Evolutionary conservation across 2,329 filamentous ascomycete species (phyloP), one percentile per base, ranked within the genome.

Genomic region (Arthroderma sp.): DNA sequence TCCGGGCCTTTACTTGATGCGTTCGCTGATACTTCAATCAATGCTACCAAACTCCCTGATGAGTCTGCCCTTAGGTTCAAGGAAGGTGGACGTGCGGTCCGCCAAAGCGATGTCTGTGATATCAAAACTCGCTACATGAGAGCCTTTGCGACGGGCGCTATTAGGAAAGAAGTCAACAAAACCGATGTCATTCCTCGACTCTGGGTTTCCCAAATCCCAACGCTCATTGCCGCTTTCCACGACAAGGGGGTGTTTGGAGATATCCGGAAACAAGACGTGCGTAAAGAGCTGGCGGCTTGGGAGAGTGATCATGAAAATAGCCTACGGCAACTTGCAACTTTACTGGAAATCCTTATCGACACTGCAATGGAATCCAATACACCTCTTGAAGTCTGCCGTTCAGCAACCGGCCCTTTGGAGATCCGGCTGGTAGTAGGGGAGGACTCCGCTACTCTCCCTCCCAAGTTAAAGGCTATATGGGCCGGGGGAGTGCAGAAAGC

Each of bases 281-380:
- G 64, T 1, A 41, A 67, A 9, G 64, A 71, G 4, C 56, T 78
- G 0, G 44, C 65, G 8, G 49, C 63, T 1, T 81, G 77, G 77
- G 76, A 78, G 58, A 56, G 57, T 5, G 63, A 70, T 1, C 71
- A 79, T 13, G 37, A 39, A 39, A 13, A 39, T 39, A 39, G 15
- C 8, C 2, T 39, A 13, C 37, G 37, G n/a, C 37, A 39, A 39
- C 37, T 39, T 4, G 37, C 37, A 39, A 39, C 7, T 2, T 17
- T 39, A 4, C 15, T 39, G 8, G 1, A 13, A 15, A 39, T 17
- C n/a, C 4, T 5, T n/a, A 17, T 39, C 15, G 15, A 39, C 37
- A 39, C 37, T 39, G 37, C 15, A n/a, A 39, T 39, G 37, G 37
- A 39, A n/a, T 17, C 8, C 37, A 13, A 13, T 13, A 13, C 4